These are phyloP conservation scores for Fraxinus platypoda DNA, from an alignment of 305 asterid species.

Conservation along the genomic window DNA sequence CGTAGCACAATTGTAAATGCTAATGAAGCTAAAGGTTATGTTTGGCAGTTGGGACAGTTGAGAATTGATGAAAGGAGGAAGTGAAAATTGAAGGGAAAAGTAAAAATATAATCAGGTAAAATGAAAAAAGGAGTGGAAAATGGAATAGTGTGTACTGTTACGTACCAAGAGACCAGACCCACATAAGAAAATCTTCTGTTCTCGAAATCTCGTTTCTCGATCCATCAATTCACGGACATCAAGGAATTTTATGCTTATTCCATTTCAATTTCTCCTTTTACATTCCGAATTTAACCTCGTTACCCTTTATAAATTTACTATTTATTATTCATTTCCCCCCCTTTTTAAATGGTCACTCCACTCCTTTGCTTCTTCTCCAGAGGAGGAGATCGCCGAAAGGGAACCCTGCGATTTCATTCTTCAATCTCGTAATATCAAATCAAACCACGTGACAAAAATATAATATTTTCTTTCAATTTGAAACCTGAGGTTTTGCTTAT, in stretches of 20 bases:
- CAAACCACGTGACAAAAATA: conserved; percentile 56
- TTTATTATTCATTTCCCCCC: too few relatives aligned
- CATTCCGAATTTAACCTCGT: conserved; percentile 27
- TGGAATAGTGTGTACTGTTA: conserved; percentile 27
- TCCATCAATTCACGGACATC: conserved; percentile 70
- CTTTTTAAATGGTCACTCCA: conserved; percentile 37
- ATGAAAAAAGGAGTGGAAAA: neutral
- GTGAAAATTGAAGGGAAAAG: neutral
- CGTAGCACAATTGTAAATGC: neutral
- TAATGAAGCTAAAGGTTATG: neutral
- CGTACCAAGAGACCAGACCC: conserved; percentile 26
- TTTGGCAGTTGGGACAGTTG: neutral
- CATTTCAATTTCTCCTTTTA: conserved; percentile 18
- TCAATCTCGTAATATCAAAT: neutral
- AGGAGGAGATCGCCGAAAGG: conserved; percentile 17
- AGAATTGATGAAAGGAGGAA: neutral
- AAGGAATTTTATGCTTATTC: conserved; percentile 36
- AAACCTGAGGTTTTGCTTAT: conserved; percentile 1
- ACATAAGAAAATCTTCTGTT: conserved; percentile 20
- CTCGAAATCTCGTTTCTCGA: conserved; percentile 57
- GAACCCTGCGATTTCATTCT: conserved; percentile 25
- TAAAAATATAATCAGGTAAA: neutral
- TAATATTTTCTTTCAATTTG: neutral
- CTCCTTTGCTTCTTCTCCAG: conserved; percentile 37
- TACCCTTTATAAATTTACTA: neutral